A percentile compares a stretch with the other conserved stretches of the same genome.
Evolutionary conservation across 768 basidiomycete species (phyloP).

Genomic region (Boletus tomentosulus): DNA sequence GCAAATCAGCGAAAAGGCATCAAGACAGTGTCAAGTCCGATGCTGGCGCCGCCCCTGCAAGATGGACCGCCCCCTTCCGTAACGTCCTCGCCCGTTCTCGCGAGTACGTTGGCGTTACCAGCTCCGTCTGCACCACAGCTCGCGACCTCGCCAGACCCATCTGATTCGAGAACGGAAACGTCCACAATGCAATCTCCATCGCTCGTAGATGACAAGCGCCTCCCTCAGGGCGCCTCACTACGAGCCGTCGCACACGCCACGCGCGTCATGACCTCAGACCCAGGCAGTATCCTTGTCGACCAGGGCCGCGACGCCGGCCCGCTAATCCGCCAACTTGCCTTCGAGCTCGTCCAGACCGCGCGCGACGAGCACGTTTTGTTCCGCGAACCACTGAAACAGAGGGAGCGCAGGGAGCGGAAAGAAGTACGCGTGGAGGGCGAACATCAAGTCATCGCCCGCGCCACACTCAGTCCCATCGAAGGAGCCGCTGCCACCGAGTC

Average conservation of each 20-base stretch:
- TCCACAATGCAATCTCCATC: conserved; percentile 27
- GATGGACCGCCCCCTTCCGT: conserved; percentile 10
- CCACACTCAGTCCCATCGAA: conserved; percentile 39
- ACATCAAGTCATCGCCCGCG: conserved; percentile 35
- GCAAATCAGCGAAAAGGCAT: conserved; percentile 19
- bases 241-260: conserved; percentile 80
- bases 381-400: conserved; percentile 35
- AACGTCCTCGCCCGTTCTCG: conserved; percentile 18
- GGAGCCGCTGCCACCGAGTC: conserved; percentile 43
- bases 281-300: conserved; percentile 69
- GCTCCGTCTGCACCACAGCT: conserved; percentile 27
- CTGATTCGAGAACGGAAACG: conserved; percentile 24
- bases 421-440: conserved; percentile 25
- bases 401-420: conserved; percentile 42
- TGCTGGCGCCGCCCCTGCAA: conserved; percentile 7
- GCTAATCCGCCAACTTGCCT: conserved; percentile 59
- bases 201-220: conserved; percentile 26
- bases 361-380: conserved; percentile 57
- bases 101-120: conserved; percentile 15
- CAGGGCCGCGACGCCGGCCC: conserved; percentile 59
- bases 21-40: conserved; percentile 27
- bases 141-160: conserved; percentile 18
- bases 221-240: conserved; percentile 59
- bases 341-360: conserved; percentile 63
- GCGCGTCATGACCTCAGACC: conserved; percentile 81